Base-by-base conservation (phyloP, 768 basidiomycete genomes). In the Flagelloscypha sp. region DNA sequence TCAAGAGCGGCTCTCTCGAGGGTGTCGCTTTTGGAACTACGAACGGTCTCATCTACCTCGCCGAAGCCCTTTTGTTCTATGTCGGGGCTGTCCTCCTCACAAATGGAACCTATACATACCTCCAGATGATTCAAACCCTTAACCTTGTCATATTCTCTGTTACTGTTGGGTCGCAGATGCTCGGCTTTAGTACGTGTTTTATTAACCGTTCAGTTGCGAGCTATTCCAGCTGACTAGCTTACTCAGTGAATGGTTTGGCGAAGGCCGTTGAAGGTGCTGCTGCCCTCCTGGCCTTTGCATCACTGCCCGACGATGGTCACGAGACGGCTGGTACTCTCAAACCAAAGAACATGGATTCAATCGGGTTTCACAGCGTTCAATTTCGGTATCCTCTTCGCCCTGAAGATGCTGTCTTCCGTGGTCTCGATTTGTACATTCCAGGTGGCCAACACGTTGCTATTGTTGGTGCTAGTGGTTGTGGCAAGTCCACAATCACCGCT, bases 381-480 rank as follows among this genome's bases (percentile, higher is more conserved):
- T 76, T 76, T 58, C 60, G 65, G 4, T 76, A 76, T 52, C 74
- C 74, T 1, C 65, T 66, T 3, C 58, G 74, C 22, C 67, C 69
- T 17, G 63, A 63, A 40, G 63, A 68, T 5, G 63, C 63, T 24
- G 70, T 75, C 7, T 50, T 76, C 30, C 62, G 67, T 22, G 66
- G 63, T 18, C 54, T 76, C 18, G 62, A 55, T 42, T 45, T 63
- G 29, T 44, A 45, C 6, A 54, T 63, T 36, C 49, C 61, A 48
- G 57, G 61, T 7, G 61, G 60, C 12, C 57, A 55, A 15, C 66
- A 65, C 5, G 85, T 84, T 0, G 87, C 83, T 56, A 76, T 87
- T 40, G 83, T 87, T 35, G 85, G 84, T 29, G 71, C 74, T 9
- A 83, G 80, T 2, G 84, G 85, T 9, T 81, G 75, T 1, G 84